Base-by-base conservation (phyloP, 345 rosid species). In the Populus alba region DNA sequence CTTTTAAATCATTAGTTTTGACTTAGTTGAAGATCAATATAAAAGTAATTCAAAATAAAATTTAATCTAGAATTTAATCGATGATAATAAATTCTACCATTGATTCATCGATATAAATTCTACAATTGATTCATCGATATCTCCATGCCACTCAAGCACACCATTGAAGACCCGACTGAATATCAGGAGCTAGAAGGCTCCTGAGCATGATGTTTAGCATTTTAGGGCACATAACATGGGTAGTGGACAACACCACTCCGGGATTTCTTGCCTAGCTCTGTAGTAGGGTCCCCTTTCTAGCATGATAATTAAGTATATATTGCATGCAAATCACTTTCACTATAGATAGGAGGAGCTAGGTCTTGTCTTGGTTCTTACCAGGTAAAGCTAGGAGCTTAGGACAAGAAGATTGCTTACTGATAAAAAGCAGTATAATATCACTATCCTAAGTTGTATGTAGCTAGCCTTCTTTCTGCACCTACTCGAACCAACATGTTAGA, bases 171-270 rank as follows among this genome's bases (percentile, higher is more conserved):
- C 57, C n/a, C 57, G 6, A 4, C 15, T 17, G 8, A 57, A 9
- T 15, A n/a, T 3, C 1, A 57, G 6, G 27, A 1, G 63, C 29
- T n/a, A 5, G 6, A 37, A 7, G 25, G 57, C 3, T 25, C 27
- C 39, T 39, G 33, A 69, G 45, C 43, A 41, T 39, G 29, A 23
- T 59, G 63, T 59, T 9, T 22, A 57, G 63, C 29, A 9, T 57
- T 57, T 57, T 57, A 57, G 63, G 63, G 63, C 63, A 57, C 63
- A 59, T 4, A n/a, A 59, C 23, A 59, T 10, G 63, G 29, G 63
- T n/a, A 81, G 86, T 87, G 90, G 87, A 70, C 68, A 80, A 49
- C 92, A 89, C 81, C 78, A 82, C 90, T 89, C 92, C 90, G 92
- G 82, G 79, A 78, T 89, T 86, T 83, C 80, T 70, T 89, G 81